A percentile compares a stretch with the other conserved stretches of the same genome.
Evolutionary conservation across 352 stramenopile genomes (phyloP).

Genomic region (Phytopythium kandeliae): DNA sequence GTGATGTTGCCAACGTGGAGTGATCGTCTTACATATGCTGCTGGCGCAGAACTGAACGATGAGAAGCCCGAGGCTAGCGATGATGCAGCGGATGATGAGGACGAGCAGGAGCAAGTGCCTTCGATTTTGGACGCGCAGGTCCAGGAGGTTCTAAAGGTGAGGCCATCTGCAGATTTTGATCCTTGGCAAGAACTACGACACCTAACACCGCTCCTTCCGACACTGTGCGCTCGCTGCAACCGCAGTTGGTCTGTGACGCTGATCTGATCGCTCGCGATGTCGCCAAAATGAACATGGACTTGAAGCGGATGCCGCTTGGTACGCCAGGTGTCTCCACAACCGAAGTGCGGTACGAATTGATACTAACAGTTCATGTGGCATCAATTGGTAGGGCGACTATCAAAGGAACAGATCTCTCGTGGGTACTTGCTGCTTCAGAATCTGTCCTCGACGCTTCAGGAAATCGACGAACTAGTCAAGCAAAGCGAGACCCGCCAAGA

Average conservation of each 20-base stretch:
- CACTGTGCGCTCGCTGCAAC: too few species aligned
- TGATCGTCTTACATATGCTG: neutral
- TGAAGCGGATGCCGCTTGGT: constrained; percentile 47
- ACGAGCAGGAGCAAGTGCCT: constrained; percentile 23
- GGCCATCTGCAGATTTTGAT: neutral
- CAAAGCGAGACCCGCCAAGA: neutral
- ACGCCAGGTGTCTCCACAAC: neutral
- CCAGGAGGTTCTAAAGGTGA: constrained; percentile 38
- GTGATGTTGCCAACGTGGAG: too few species aligned
- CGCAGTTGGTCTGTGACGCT: constrained; percentile 38
- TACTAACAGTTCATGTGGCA: neutral
- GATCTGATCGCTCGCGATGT: constrained; percentile 44
- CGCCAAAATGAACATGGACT: constrained; percentile 45
- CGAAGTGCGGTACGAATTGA: too few species aligned
- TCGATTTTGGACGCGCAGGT: constrained; percentile 26
- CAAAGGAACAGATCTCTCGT: constrained; percentile 57
- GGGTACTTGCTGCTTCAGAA: constrained; percentile 49
- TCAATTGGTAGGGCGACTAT: constrained; percentile 24
- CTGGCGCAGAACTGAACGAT: constrained; percentile 14
- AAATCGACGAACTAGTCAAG: constrained; percentile 36
- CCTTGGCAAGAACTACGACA: too few species aligned
- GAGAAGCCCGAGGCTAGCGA: constrained; percentile 6
- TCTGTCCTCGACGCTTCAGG: constrained; percentile 37
- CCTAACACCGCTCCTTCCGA: too few species aligned
- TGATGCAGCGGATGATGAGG: constrained; percentile 17